Evolutionary conservation across 441 rosid genomes (phyloP).

Genomic region (Codiaeum variegatum): DNA sequence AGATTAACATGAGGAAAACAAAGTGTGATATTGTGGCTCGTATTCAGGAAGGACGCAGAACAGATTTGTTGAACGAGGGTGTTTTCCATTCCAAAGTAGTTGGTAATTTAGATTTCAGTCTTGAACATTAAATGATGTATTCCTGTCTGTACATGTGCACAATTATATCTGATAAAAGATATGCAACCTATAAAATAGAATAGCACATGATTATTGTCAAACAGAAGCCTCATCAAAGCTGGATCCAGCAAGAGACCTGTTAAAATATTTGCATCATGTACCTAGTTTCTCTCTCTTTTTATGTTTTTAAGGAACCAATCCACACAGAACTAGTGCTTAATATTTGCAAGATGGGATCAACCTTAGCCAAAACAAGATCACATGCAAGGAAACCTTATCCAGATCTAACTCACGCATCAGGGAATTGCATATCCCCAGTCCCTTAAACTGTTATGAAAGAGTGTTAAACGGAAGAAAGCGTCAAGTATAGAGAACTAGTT

Average conservation of each 20-base stretch:
- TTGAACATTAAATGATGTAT: too few species aligned
- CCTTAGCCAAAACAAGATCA: background rate
- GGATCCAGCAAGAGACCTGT: background rate
- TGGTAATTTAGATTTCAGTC: background rate
- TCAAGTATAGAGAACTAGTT: background rate
- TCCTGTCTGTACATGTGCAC: too few species aligned
- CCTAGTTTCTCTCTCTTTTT: background rate
- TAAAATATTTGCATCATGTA: background rate
- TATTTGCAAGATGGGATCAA: background rate
- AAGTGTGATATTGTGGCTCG: background rate
- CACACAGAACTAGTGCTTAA: background rate
- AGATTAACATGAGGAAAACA: too few species aligned
- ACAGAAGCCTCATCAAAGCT: background rate
- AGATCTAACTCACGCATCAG: background rate
- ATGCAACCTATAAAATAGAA: background rate
- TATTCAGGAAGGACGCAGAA: background rate
- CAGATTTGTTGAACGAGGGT: background rate
- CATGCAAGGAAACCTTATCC: background rate
- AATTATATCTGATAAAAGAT: background rate
- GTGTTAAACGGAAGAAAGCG: background rate
- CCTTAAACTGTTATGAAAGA: background rate
- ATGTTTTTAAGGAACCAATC: background rate
- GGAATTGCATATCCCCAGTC: background rate
- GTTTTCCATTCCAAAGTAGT: background rate
- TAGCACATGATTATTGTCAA: background rate